Base-by-base conservation (phyloP, 2,329 filamentous ascomycete genomes). In the Leptodontidium sp. region DNA sequence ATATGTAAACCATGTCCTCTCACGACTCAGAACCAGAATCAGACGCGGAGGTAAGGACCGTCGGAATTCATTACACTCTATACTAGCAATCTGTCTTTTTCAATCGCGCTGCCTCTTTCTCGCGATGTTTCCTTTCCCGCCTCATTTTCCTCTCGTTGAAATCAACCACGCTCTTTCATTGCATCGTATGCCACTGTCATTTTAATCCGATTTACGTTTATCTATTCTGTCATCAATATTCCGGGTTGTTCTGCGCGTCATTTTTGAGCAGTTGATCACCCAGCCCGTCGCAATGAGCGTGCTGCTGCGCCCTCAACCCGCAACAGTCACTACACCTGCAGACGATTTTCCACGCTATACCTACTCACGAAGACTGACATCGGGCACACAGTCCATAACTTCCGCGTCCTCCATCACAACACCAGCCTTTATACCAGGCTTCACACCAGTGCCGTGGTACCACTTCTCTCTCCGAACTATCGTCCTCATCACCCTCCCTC, bases 401-500 rank as follows among this genome's bases (percentile, higher is more conserved):
- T 55, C 32, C 50, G 15, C 12, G 3, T 49, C 63, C 5, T 24
- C 38, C 9, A 17, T 35, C 49, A 45, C 32, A 26, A 15, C 40
- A 43, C 12, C 11, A 14, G 29, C 29, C 2, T 50, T 40, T 38
- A 45, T 61, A 69, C 50, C 55, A 64, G 11, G 43, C 49, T n/a
- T 61, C 62, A 15, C 32, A 52, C 61, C 47, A 2, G 21, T 15
- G 15, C 38, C 64, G 59, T 70, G 68, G 69, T 71, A 68, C 58
- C 64, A 61, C 17, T 35, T 66, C 21, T 72, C 67, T 1, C 53
- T 70, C 12, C 71, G 74, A 15, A 71, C 61, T 14, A 62, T 68
- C 35, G 62, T 71, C 12, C 63, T 75, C 11, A 45, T 72, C 12
- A 4, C 64, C 26, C 70, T 77, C 1, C 75, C 74, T 9, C 6